These are phyloP conservation scores for Pilasporangium apinafurcum DNA, from an alignment of 352 stramenopile species.

Conservation along the genomic window DNA sequence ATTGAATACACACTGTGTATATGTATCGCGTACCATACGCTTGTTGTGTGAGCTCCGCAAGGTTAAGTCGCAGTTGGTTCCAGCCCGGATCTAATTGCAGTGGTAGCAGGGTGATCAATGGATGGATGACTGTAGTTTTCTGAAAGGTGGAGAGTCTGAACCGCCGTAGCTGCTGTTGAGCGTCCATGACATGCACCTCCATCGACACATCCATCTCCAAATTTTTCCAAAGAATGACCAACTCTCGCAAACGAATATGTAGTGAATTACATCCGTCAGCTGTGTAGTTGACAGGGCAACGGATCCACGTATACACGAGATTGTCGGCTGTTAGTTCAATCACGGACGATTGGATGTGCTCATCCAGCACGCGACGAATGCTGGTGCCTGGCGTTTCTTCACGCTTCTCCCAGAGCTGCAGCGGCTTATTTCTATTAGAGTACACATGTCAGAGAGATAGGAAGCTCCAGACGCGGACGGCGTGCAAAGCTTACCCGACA, in stretches of 20 bases:
- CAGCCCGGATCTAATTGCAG: constrained; percentile 37
- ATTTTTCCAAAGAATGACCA: constrained; percentile 43
- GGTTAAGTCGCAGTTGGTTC: constrained; percentile 59
- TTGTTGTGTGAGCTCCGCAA: constrained; percentile 25
- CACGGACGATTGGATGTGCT: constrained; percentile 50
- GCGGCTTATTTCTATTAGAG: constrained; percentile 26
- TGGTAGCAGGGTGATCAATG: constrained; percentile 26
- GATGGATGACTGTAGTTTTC: constrained; percentile 28
- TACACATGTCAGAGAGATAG: not conserved
- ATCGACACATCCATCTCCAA: constrained; percentile 31
- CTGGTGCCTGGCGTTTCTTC: constrained; percentile 15
- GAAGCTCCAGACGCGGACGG: not conserved
- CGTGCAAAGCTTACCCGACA: constrained; percentile 51
- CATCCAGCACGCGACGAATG: constrained; percentile 43
- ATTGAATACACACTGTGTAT: constrained; percentile 31
- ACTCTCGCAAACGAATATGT: constrained; percentile 38
- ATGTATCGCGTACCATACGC: constrained; percentile 38
- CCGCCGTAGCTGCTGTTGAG: constrained; percentile 19
- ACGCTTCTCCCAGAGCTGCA: constrained; percentile 58
- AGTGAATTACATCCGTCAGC: constrained; percentile 13
- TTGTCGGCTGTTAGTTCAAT: constrained; percentile 32
- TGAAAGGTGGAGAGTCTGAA: constrained; percentile 48
- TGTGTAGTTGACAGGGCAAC: constrained; percentile 16
- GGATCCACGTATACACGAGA: constrained; percentile 39
- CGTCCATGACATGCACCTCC: constrained; percentile 36